These are phyloP conservation scores for Wickerhamiella siamensis DNA, from an alignment of 805 yeast species.

Conservation along the genomic window DNA sequence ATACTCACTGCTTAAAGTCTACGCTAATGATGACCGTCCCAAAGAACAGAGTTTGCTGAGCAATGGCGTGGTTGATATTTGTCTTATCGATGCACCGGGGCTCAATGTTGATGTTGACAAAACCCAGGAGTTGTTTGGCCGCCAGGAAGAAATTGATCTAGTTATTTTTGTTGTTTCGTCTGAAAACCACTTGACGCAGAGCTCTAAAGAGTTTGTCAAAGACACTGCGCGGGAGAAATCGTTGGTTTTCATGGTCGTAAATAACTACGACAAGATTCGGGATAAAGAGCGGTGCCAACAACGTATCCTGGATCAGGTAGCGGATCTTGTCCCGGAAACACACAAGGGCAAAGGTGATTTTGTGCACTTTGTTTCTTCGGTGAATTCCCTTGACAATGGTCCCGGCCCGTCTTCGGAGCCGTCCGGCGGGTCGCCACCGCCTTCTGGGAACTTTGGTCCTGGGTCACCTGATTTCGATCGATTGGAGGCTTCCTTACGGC, in stretches of 20 bases:
- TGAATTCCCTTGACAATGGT: constrained; percentile 27
- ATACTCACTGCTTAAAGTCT: constrained; percentile 63
- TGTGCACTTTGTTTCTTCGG: constrained; percentile 80
- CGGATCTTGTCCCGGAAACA: constrained; percentile 76
- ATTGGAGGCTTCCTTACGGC: constrained; percentile 70
- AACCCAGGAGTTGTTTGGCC: constrained; percentile 85
- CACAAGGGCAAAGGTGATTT: constrained; percentile 78
- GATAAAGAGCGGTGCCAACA: constrained; percentile 68
- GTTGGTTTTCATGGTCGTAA: constrained; percentile 84
- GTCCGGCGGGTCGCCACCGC: constrained; percentile 20
- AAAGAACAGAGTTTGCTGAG: constrained; percentile 55
- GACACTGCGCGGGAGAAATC: constrained; percentile 85
- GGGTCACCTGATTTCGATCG: constrained; percentile 44
- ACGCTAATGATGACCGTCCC: constrained; percentile 61
- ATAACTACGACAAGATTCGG: constrained; percentile 73
- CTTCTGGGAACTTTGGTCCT: constrained; percentile 13
- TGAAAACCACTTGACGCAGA: constrained; percentile 85
- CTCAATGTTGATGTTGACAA: constrained; percentile 83
- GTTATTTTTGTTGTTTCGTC: constrained; percentile 94
- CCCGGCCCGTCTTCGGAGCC: constrained; percentile 23
- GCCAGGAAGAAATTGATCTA: constrained; percentile 93
- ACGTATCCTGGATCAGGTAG: constrained; percentile 72
- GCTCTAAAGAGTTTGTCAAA: constrained; percentile 86
- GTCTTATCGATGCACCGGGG: constrained; percentile 95
- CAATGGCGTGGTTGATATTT: constrained; percentile 85